These are phyloP conservation scores for Fusarium solani-melongenae DNA, from an alignment of 2,329 filamentous ascomycete genomes.

Conservation along the genomic window DNA sequence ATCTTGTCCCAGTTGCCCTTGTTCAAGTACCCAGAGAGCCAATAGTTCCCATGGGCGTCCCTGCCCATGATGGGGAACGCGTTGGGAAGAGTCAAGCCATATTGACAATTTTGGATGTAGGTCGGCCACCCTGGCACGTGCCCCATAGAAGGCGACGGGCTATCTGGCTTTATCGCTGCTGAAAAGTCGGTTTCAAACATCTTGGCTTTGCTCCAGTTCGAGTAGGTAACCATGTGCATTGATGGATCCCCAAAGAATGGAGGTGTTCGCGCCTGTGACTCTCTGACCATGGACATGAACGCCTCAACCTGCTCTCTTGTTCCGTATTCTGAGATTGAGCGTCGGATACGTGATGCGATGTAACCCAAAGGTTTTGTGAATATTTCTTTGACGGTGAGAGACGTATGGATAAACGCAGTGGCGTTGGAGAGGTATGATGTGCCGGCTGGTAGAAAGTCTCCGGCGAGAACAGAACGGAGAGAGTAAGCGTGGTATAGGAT, in stretches of 20 bases:
- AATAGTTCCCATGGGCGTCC: neutral
- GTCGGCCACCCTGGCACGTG: neutral
- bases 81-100: neutral
- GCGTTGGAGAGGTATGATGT: neutral
- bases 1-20: neutral
- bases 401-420: neutral
- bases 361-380: neutral
- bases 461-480: neutral
- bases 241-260: neutral
- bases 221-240: neutral
- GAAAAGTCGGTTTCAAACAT: neutral
- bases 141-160: accelerated
- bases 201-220: neutral
- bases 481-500: neutral
- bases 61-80: neutral
- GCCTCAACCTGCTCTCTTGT: neutral
- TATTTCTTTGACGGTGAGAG: neutral
- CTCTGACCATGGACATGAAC: neutral
- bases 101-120: neutral
- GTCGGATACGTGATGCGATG: neutral
- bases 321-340: neutral
- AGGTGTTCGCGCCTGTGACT: neutral
- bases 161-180: neutral
- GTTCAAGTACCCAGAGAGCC: neutral
- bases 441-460: neutral